Conservation (phyloP, 2,329 filamentous ascomycete species). For the Colletotrichum destructivum region DNA sequence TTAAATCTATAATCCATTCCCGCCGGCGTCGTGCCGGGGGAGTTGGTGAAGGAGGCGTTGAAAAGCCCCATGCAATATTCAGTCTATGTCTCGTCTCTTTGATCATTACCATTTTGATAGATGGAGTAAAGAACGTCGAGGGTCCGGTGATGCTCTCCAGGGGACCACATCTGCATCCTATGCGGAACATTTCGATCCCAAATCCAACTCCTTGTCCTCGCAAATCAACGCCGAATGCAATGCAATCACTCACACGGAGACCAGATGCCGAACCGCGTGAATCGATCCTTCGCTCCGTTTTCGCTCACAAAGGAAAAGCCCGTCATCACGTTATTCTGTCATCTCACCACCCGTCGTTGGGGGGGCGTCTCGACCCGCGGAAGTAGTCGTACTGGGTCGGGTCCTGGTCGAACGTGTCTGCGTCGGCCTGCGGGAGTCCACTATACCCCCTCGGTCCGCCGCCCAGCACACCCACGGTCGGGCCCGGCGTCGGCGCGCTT, state of each 20-base stretch:
- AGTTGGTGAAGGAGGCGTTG: not conserved
- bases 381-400: slow-evolving; percentile 72
- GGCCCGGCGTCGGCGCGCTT: slow-evolving; percentile 56
- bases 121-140: not conserved
- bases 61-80: slow-evolving; percentile 25
- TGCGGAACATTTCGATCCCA: not conserved
- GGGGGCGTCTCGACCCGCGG: slow-evolving; percentile 56
- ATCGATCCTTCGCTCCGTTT: slow-evolving; percentile 25
- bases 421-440: slow-evolving; percentile 69
- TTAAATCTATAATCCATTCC: slow-evolving; percentile 35
- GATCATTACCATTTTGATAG: slow-evolving; percentile 35
- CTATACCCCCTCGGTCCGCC: slow-evolving; percentile 74
- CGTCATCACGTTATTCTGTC: slow-evolving; percentile 8
- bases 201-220: not conserved
- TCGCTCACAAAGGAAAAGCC: slow-evolving; percentile 32
- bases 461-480: slow-evolving; percentile 67
- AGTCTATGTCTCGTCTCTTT: slow-evolving; percentile 42
- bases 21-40: slow-evolving; percentile 3
- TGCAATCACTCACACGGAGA: slow-evolving; percentile 27
- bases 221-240: slow-evolving; percentile 38
- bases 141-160: not conserved
- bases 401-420: slow-evolving; percentile 54
- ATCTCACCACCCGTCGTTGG: slow-evolving; percentile 58
- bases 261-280: slow-evolving; percentile 23
- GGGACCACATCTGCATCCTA: not conserved